phyloP scores from a whole-genome alignment of 1,284 basidiomycete genomes.

The Vanrija sp. region DNA sequence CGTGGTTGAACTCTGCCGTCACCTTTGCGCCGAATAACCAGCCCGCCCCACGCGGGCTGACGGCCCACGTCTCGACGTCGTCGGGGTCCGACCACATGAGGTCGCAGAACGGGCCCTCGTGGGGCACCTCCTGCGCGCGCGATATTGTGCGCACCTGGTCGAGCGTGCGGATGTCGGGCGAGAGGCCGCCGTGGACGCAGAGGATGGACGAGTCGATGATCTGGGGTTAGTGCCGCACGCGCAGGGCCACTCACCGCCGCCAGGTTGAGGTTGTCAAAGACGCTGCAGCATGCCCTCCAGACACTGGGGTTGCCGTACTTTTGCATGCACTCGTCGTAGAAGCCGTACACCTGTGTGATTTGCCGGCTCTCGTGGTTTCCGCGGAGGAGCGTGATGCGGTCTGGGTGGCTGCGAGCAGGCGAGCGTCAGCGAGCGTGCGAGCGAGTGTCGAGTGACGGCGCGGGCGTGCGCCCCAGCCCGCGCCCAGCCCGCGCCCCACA shows the following conservation, averaged over 20 bases:
- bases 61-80: slow-evolving; percentile 91
- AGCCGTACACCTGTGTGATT: slow-evolving; percentile 97
- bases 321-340: slow-evolving; percentile 96
- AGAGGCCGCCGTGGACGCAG: slow-evolving; percentile 89
- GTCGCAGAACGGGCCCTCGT: slow-evolving; percentile 96
- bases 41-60: slow-evolving; percentile 88
- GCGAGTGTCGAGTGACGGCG: no score
- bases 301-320: slow-evolving; percentile 92
- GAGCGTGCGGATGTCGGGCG: slow-evolving; percentile 84
- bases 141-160: slow-evolving; percentile 90
- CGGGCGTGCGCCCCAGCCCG: neutral
- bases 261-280: slow-evolving; percentile 90
- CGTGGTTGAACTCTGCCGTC: slow-evolving; percentile 89
- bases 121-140: slow-evolving; percentile 89
- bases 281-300: slow-evolving; percentile 93
- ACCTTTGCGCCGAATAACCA: slow-evolving; percentile 91
- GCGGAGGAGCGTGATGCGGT: slow-evolving; percentile 81
- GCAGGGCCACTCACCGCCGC: slow-evolving; percentile 68
- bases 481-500: no score
- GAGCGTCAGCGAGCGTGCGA: neutral
- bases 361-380: slow-evolving; percentile 96
- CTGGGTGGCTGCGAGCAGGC: slow-evolving; percentile 68
- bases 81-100: slow-evolving; percentile 98
- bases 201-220: slow-evolving; percentile 88
- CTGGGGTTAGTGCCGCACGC: slow-evolving; percentile 48